Conservation (phyloP, 371 early-diverging fungal genomes). For the Mucor sp. region DNA sequence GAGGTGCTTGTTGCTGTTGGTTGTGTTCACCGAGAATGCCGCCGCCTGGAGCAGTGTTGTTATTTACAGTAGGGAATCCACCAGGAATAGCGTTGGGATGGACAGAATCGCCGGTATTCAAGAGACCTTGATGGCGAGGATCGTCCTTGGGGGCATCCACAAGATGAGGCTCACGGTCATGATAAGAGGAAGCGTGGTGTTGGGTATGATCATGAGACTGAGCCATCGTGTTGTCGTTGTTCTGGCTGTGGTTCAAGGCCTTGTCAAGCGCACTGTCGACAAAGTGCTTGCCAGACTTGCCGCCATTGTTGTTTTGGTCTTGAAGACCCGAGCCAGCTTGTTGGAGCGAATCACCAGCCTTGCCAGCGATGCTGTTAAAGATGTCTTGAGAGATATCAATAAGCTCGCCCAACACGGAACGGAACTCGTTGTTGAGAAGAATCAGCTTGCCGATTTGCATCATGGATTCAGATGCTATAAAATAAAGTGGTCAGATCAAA, state of each 20-base stretch:
- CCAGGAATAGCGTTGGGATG: constrained; percentile 21
- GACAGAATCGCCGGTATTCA: constrained; percentile 31
- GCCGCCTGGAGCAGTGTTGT: neutral
- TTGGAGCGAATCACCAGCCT: constrained; percentile 33
- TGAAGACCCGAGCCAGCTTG: constrained; percentile 26
- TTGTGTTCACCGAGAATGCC: neutral
- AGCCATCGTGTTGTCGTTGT: neutral
- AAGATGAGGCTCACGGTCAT: constrained; percentile 16
- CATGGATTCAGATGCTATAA: constrained; percentile 36
- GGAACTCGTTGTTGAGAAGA: constrained; percentile 55
- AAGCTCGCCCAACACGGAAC: constrained; percentile 50
- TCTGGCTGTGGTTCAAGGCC: neutral
- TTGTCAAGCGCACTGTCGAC: constrained; percentile 16
- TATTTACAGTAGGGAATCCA: neutral
- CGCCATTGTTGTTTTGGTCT: neutral
- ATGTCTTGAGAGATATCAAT: constrained; percentile 53
- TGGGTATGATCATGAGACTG: neutral
- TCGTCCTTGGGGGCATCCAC: constrained; percentile 7
- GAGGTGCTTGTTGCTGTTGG: neutral
- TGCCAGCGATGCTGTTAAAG: constrained; percentile 42
- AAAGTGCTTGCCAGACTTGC: constrained; percentile 9
- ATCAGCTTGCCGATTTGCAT: constrained; percentile 49
- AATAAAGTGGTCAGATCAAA: neutral
- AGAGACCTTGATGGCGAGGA: constrained; percentile 21
- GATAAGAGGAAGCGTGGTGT: neutral